Evolutionary conservation across 805 yeast species (phyloP).

Genomic region (Candida pseudoglaebosa): DNA sequence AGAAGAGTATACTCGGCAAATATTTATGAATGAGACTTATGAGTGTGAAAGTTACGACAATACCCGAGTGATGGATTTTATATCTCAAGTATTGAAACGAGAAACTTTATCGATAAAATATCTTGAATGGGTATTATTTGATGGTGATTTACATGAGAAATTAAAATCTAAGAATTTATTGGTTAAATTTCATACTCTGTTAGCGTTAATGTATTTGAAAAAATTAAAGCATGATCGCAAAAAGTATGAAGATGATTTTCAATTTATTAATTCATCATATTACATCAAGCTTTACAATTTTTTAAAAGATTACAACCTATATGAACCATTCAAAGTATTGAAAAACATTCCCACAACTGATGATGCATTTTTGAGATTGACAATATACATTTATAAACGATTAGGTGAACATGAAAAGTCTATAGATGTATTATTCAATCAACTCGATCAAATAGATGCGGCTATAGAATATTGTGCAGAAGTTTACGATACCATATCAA

Average conservation of each 20-base stretch:
- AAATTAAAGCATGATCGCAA: conserved; percentile 14
- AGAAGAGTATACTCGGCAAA: conserved; percentile 12
- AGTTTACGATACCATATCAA: conserved; percentile 28
- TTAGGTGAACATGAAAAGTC: conserved; percentile 61
- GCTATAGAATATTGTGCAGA: conserved; percentile 60
- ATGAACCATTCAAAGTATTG: conserved; percentile 35
- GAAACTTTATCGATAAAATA: conserved; percentile 37
- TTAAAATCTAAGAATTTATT: conserved; percentile 12
- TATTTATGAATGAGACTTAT: conserved; percentile 65
- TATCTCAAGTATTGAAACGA: conserved; percentile 26
- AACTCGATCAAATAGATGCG: conserved; percentile 50
- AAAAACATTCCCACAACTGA: conserved; percentile 30
- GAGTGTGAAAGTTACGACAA: conserved; percentile 58
- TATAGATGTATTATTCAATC: conserved; percentile 55
- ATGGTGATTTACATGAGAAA: conserved; percentile 27
- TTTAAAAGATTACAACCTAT: conserved; percentile 26
- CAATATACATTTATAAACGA: conserved; percentile 55
- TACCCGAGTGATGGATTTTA: conserved; percentile 48
- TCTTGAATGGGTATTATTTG: conserved; percentile 39
- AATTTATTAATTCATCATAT: conserved; percentile 9
- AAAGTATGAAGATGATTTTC: conserved; percentile 7
- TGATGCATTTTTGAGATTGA: conserved; percentile 38
- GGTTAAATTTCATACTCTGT: conserved; percentile 31
- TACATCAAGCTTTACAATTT: conserved; percentile 32
- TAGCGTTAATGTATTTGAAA: conserved; percentile 30